Conservation (phyloP, 202 grass and related monocot species). For the Carex arenaria region DNA sequence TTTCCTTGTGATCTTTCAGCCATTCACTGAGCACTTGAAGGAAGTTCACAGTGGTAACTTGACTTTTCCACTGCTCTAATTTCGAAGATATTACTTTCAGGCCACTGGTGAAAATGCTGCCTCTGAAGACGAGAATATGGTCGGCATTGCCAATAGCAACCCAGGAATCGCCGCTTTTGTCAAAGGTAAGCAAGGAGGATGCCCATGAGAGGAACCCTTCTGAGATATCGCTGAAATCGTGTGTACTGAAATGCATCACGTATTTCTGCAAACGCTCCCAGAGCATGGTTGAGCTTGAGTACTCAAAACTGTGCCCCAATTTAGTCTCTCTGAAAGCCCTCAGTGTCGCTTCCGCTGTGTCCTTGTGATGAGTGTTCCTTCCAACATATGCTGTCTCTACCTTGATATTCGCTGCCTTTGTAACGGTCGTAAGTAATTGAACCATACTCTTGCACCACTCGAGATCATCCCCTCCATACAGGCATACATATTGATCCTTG, state of each 20-base stretch:
- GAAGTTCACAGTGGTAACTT: background rate
- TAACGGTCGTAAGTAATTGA: background rate
- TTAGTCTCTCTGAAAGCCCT: background rate
- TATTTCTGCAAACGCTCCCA: constrained; percentile 7
- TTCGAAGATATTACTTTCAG: constrained; percentile 13
- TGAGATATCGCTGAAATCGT: background rate
- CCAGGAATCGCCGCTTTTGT: constrained; percentile 2
- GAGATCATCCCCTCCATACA: background rate
- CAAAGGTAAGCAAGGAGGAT: constrained; percentile 6
- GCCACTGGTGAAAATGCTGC: background rate
- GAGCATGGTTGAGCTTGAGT: background rate
- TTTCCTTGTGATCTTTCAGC: background rate
- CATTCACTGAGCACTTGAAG: background rate
- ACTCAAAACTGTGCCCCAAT: constrained; percentile 7
- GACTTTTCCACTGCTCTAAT: constrained; percentile 9
- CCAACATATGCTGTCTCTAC: background rate
- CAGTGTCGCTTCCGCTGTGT: background rate
- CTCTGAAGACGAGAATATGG: constrained; percentile 5
- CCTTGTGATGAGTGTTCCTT: constrained; percentile 12
- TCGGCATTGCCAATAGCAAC: constrained; percentile 2
- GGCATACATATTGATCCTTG: constrained; percentile 14
- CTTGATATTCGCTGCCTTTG: constrained; percentile 11
- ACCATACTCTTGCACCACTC: constrained; percentile 19
- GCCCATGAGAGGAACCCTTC: background rate
- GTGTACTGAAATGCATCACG: background rate